These are phyloP conservation scores for Agarophyton chilense DNA, from an alignment of 23 red algal genomes.

Conservation along the genomic window DNA sequence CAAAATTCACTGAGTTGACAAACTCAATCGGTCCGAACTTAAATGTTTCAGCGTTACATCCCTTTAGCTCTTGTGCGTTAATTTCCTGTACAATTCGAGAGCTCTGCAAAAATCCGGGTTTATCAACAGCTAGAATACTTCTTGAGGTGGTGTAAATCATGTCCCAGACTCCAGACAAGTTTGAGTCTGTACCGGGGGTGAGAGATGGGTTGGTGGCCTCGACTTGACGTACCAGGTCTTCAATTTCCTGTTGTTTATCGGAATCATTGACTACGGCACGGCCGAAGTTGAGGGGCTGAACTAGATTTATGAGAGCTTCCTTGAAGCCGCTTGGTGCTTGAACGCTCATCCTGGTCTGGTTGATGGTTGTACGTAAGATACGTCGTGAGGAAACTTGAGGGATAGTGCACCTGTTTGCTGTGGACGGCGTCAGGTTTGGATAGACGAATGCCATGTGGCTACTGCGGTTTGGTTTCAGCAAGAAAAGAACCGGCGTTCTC, in stretches of 20 bases:
- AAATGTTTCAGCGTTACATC: conserved; percentile 69
- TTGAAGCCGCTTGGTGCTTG: conserved; percentile 45
- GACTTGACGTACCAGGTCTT: conserved; percentile 46
- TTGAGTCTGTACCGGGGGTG: conserved; percentile 53
- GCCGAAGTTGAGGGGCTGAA: conserved; percentile 56
- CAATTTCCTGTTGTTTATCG: conserved; percentile 42
- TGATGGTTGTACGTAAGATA: not conserved
- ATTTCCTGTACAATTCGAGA: conserved; percentile 80
- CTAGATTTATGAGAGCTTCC: conserved; percentile 34
- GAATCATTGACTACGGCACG: conserved; percentile 40
- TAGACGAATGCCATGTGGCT: not conserved
- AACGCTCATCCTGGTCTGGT: conserved; percentile 31
- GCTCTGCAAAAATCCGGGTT: conserved; percentile 61
- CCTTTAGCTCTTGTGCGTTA: conserved; percentile 34
- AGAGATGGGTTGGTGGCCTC: conserved; percentile 54
- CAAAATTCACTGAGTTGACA: conserved; percentile 71
- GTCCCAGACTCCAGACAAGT: conserved; percentile 71
- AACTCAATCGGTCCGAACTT: conserved; percentile 71
- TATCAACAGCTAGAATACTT: conserved; percentile 58
- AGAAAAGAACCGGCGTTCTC: no score
- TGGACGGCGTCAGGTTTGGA: not conserved
- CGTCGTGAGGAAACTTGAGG: not conserved
- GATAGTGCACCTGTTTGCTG: not conserved
- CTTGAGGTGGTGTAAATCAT: conserved; percentile 89
- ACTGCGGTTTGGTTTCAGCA: no score